These are phyloP conservation scores for Stentor roeselii DNA, from an alignment of 73 alveolate species.

Conservation along the genomic window DNA sequence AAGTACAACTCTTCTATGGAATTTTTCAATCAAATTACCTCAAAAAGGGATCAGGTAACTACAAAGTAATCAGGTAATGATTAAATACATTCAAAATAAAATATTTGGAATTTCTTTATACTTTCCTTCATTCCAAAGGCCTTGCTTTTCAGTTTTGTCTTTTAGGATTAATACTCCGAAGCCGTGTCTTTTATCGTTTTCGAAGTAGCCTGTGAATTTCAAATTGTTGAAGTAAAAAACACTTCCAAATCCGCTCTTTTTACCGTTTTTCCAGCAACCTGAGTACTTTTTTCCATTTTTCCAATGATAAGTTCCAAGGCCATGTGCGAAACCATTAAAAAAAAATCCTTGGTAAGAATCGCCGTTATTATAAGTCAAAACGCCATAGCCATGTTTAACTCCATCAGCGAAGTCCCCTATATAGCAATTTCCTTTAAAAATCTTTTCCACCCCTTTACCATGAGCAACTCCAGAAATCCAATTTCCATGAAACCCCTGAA, in stretches of 20 bases:
- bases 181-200: not conserved
- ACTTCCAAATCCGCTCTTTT: slow-evolving; percentile 42
- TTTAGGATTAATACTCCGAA: not conserved
- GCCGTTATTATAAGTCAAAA: slow-evolving; percentile 40
- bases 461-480: not conserved
- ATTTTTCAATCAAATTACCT: no score
- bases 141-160: not conserved
- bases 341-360: slow-evolving; percentile 48
- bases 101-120: not conserved
- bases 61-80: no score
- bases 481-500: not conserved
- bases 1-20: no score
- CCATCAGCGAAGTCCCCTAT: slow-evolving; percentile 54
- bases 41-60: no score
- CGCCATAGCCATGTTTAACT: slow-evolving; percentile 45
- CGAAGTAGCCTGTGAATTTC: not conserved
- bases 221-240: not conserved
- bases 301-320: slow-evolving; percentile 47
- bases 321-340: slow-evolving; percentile 44
- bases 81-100: no score
- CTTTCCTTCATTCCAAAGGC: not conserved
- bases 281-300: slow-evolving; percentile 43
- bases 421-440: slow-evolving; percentile 41
- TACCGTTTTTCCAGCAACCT: slow-evolving; percentile 51
- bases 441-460: slow-evolving; percentile 34